Evolutionary conservation across 1,284 basidiomycete species (phyloP).

Genomic region (Abortiporus biennis): DNA sequence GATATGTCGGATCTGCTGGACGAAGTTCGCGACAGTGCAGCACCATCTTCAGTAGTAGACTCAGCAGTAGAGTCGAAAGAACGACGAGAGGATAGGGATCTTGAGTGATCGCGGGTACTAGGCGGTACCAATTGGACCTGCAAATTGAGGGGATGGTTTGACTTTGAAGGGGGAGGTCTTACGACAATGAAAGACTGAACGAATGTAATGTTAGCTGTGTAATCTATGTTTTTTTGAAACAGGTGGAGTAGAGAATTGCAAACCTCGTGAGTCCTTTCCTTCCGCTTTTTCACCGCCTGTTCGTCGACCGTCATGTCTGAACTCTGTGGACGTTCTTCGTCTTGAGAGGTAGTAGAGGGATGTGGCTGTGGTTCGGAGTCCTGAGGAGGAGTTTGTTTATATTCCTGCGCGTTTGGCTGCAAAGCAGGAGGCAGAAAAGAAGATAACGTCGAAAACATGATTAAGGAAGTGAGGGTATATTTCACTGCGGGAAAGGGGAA

Average conservation of each 20-base stretch:
- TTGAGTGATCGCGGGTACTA: slow-evolving; percentile 38
- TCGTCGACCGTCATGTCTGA: slow-evolving; percentile 23
- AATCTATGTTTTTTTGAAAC: no score
- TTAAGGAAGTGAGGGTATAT: no score
- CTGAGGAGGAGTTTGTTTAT: slow-evolving; percentile 21
- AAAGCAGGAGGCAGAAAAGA: slow-evolving; percentile 56
- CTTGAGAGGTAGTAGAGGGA: slow-evolving; percentile 10
- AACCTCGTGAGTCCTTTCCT: slow-evolving; percentile 54
- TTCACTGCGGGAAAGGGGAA: no score
- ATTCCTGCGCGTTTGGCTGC: slow-evolving; percentile 25
- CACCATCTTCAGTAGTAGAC: slow-evolving; percentile 31
- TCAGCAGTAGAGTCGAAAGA: slow-evolving; percentile 31
- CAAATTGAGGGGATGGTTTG: slow-evolving; percentile 86
- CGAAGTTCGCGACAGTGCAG: slow-evolving; percentile 28
- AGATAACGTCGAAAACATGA: slow-evolving; percentile 59
- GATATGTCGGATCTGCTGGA: slow-evolving; percentile 46
- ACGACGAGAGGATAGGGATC: slow-evolving; percentile 25
- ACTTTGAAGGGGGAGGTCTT: slow-evolving; percentile 76
- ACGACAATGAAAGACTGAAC: slow-evolving; percentile 80
- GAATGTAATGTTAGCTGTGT: slow-evolving; percentile 4
- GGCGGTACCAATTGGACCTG: slow-evolving; percentile 91
- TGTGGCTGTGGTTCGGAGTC: slow-evolving; percentile 15
- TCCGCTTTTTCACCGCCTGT: slow-evolving; percentile 33
- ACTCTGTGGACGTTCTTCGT: slow-evolving; percentile 18
- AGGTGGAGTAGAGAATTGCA: slow-evolving; percentile 17